Percentiles rank a stretch among this genome's conserved stretches.
Conservation (phyloP, 805 yeast genomes). For the Myxozyma neglecta region DNA sequence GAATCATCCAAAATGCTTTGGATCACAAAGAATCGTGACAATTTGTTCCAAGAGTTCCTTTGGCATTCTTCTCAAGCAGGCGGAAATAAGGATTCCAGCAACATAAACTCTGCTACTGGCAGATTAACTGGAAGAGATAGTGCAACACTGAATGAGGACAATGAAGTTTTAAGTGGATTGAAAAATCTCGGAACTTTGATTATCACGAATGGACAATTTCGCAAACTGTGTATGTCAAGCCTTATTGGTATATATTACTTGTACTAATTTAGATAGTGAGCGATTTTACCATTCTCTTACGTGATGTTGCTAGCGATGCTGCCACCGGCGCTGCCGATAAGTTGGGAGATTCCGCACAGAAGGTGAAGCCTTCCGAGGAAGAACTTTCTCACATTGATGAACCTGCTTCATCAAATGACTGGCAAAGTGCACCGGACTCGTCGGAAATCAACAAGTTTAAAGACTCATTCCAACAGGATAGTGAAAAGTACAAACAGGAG, state of each 20-base stretch:
- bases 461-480: background rate
- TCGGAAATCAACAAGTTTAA: background rate
- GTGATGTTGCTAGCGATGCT: conserved; percentile 27
- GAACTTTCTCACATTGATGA: conserved; percentile 17
- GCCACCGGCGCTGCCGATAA: conserved; percentile 8
- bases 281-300: conserved; percentile 20
- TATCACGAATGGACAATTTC: conserved; percentile 31
- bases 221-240: conserved; percentile 22
- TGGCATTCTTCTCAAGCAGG: conserved; percentile 24
- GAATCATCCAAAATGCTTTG: conserved; percentile 14
- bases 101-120: background rate
- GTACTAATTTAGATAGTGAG: conserved; percentile 6
- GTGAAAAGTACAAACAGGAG: background rate
- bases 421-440: conserved; percentile 24
- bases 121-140: background rate
- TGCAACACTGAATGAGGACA: conserved; percentile 20
- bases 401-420: conserved; percentile 22
- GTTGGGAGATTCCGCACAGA: background rate
- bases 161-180: conserved; percentile 11
- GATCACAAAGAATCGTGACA: conserved; percentile 24
- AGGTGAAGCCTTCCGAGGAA: conserved; percentile 23
- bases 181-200: conserved; percentile 24
- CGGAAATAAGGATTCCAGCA: background rate
- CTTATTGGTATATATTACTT: background rate
- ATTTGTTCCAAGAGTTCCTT: conserved; percentile 28